phyloP scores from a whole-genome alignment of 148 eudicot species.

The Rhododendron griersonianum region DNA sequence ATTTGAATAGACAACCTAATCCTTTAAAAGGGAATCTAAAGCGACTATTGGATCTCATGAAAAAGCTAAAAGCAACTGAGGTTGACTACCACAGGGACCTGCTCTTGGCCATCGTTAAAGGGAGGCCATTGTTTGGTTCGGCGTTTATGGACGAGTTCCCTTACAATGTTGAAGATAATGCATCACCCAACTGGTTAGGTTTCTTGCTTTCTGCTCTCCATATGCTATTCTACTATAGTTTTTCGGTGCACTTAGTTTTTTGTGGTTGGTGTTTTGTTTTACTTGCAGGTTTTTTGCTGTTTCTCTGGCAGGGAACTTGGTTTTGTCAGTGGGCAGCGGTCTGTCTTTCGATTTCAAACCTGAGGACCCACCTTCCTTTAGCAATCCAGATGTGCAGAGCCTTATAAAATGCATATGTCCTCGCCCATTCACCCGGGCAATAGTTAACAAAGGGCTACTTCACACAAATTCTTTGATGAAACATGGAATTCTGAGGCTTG shows the following conservation, averaged over 20 bases:
- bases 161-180: constrained; percentile 75
- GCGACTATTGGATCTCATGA: constrained; percentile 75
- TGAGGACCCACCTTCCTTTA: constrained; percentile 31
- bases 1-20: constrained; percentile 48
- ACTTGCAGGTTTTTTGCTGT: constrained; percentile 76
- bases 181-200: constrained; percentile 72
- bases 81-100: constrained; percentile 56
- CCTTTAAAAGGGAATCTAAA: constrained; percentile 71
- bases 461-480: constrained; percentile 65
- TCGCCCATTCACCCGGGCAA: constrained; percentile 57
- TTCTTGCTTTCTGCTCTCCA: constrained; percentile 17
- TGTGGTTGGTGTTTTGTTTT: constrained; percentile 22
- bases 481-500: constrained; percentile 77
- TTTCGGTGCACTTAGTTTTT: not conserved
- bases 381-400: constrained; percentile 53
- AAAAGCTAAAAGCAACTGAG: constrained; percentile 84
- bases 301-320: constrained; percentile 71
- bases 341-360: constrained; percentile 50
- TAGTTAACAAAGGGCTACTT: constrained; percentile 79
- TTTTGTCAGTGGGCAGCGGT: constrained; percentile 64
- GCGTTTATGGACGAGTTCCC: constrained; percentile 81
- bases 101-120: constrained; percentile 72
- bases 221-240: not conserved
- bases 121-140: constrained; percentile 68
- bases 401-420: constrained; percentile 74